These are phyloP conservation scores for Camelina sativa DNA, from an alignment of 345 rosid genomes.

Conservation along the genomic window DNA sequence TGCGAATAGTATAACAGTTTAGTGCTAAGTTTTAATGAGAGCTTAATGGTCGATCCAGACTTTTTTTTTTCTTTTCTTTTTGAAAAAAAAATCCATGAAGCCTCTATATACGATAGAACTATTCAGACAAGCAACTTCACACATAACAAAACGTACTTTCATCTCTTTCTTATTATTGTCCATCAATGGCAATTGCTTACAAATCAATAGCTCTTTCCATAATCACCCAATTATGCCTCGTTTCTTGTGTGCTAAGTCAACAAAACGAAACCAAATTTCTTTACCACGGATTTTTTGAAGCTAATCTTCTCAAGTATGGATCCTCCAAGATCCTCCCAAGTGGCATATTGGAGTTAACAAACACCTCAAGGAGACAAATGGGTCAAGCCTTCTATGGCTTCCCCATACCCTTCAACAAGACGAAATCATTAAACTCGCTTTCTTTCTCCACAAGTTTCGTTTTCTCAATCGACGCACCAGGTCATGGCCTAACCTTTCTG, in stretches of 20 bases:
- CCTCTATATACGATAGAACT: constrained; percentile 4
- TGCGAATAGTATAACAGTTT: not conserved
- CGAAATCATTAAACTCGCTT: constrained; percentile 37
- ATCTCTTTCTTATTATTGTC: not conserved
- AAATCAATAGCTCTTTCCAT: constrained; percentile 30
- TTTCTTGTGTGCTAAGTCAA: constrained; percentile 42
- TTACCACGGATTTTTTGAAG: constrained; percentile 50
- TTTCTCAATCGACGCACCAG: constrained; percentile 48
- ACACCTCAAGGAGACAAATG: constrained; percentile 42
- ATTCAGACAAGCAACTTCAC: constrained; percentile 4
- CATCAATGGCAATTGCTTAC: constrained; percentile 40
- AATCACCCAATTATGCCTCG: constrained; percentile 29
- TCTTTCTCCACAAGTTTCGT: constrained; percentile 55
- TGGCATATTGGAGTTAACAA: constrained; percentile 64
- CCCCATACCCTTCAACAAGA: constrained; percentile 46
- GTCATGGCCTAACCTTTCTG: constrained; percentile 54
- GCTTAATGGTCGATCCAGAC: not conserved
- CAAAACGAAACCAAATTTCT: constrained; percentile 44
- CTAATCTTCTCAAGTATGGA: constrained; percentile 49
- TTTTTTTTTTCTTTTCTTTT: not conserved
- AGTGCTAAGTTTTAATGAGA: not conserved
- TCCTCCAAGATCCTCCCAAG: constrained; percentile 49
- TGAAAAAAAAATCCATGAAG: not conserved
- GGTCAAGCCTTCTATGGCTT: constrained; percentile 57
- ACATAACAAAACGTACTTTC: constrained; percentile 16